These are phyloP conservation scores for Globisporangium echinulatum DNA, from an alignment of 352 stramenopile species.

Conservation along the genomic window DNA sequence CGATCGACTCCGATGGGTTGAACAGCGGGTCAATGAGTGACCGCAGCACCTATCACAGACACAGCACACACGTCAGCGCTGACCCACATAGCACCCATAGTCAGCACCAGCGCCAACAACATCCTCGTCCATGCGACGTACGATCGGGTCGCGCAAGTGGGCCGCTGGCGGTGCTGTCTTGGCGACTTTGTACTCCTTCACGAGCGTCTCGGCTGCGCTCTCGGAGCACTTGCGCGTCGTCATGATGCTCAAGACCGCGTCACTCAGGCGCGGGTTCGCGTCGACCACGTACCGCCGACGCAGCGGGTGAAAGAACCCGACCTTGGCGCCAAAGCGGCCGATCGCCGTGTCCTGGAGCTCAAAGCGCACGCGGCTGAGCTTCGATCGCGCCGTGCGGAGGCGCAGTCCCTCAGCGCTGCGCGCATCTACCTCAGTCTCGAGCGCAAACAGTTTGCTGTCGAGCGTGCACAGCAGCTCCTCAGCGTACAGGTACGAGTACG, in stretches of 20 bases:
- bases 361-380: slow-evolving; percentile 63
- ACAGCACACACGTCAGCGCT: no score
- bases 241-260: slow-evolving; percentile 70
- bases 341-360: slow-evolving; percentile 72
- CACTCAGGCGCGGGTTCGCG: slow-evolving; percentile 45
- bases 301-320: slow-evolving; percentile 70
- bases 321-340: slow-evolving; percentile 55
- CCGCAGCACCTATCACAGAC: slow-evolving; percentile 52
- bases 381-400: slow-evolving; percentile 57
- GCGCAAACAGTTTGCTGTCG: slow-evolving; percentile 55
- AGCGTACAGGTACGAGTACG: slow-evolving; percentile 79
- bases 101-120: neutral
- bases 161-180: slow-evolving; percentile 51
- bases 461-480: slow-evolving; percentile 70
- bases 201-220: slow-evolving; percentile 44
- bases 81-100: neutral
- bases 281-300: slow-evolving; percentile 58
- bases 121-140: slow-evolving; percentile 15
- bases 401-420: slow-evolving; percentile 27
- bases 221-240: slow-evolving; percentile 74
- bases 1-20: slow-evolving; percentile 62
- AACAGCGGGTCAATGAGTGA: slow-evolving; percentile 76
- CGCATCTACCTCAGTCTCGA: slow-evolving; percentile 31
- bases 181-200: slow-evolving; percentile 52
- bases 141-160: slow-evolving; percentile 66